These are phyloP conservation scores for Cladorrhinum samala DNA, from an alignment of 495 filamentous ascomycete genomes.

Conservation along the genomic window DNA sequence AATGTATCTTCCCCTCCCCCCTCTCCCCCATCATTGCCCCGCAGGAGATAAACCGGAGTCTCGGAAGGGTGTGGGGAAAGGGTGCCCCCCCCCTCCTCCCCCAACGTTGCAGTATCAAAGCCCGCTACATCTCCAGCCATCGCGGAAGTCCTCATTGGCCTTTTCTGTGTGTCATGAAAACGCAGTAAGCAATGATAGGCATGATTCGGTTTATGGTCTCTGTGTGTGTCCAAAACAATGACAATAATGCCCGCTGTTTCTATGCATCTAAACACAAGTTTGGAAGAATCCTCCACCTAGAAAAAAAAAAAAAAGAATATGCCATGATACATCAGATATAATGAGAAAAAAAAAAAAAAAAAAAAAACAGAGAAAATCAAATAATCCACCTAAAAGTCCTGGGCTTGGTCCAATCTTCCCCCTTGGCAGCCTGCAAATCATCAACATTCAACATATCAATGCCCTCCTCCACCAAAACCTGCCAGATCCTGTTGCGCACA, in stretches of 20 bases:
- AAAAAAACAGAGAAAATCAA: not conserved
- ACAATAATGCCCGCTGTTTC: no score
- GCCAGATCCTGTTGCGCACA: slow-evolving; percentile 68
- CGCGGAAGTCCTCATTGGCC: no score
- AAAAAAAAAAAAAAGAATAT: not conserved
- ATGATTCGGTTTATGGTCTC: no score
- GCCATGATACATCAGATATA: no score
- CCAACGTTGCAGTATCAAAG: not conserved
- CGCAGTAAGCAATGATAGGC: no score
- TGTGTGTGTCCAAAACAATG: no score
- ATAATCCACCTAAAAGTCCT: slow-evolving; percentile 7
- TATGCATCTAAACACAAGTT: no score
- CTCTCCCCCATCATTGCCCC: slow-evolving; percentile 8
- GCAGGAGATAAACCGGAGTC: slow-evolving; percentile 29
- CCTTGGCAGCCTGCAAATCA: slow-evolving; percentile 48
- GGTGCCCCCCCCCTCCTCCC: no score
- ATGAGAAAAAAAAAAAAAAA: no score
- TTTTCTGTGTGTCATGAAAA: slow-evolving; percentile 15
- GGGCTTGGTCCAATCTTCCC: slow-evolving; percentile 27
- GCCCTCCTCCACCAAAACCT: slow-evolving; percentile 62
- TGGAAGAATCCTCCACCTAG: no score
- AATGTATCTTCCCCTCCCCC: slow-evolving; percentile 5
- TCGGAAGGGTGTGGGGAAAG: not conserved
- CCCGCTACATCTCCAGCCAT: not conserved
- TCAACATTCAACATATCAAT: slow-evolving; percentile 73